A percentile compares a stretch with the other conserved stretches of the same genome.
Conservation (phyloP, 2,329 filamentous ascomycete genomes). For the Chalaropsis thielavioides region DNA sequence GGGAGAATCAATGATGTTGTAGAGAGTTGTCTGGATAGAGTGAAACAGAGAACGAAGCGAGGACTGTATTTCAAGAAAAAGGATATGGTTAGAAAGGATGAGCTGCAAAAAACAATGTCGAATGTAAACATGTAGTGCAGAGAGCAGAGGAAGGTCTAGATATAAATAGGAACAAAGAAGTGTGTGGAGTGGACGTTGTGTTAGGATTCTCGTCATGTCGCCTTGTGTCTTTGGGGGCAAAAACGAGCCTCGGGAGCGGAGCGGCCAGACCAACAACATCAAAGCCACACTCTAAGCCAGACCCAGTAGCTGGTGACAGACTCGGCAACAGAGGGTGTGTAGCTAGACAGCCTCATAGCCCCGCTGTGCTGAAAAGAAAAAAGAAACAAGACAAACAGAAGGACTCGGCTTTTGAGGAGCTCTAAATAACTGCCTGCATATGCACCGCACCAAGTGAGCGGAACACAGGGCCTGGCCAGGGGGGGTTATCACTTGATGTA, state of each 20-base stretch:
- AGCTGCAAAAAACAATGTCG: neutral
- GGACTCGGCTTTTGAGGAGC: no score
- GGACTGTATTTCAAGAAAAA: neutral
- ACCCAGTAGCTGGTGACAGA: neutral
- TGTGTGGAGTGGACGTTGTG: neutral
- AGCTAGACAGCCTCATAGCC: neutral
- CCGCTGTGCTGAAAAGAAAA: neutral
- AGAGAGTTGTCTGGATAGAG: constrained; percentile 5
- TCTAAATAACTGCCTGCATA: neutral
- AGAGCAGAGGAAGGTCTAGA: neutral
- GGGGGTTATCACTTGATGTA: neutral
- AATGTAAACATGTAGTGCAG: neutral
- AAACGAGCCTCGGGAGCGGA: neutral
- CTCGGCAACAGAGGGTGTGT: neutral
- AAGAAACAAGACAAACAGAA: neutral
- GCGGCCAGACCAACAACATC: neutral
- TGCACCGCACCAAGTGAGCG: no score
- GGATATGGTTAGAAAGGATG: neutral
- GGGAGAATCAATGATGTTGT: neutral
- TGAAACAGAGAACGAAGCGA: constrained; percentile 12
- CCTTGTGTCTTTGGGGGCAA: neutral
- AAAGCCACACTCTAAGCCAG: neutral
- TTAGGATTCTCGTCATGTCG: neutral
- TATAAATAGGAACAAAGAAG: neutral
- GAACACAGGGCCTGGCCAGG: neutral